Evolutionary conservation across 345 rosid genomes (phyloP).

Genomic region (Crucihimalaya himalaica): DNA sequence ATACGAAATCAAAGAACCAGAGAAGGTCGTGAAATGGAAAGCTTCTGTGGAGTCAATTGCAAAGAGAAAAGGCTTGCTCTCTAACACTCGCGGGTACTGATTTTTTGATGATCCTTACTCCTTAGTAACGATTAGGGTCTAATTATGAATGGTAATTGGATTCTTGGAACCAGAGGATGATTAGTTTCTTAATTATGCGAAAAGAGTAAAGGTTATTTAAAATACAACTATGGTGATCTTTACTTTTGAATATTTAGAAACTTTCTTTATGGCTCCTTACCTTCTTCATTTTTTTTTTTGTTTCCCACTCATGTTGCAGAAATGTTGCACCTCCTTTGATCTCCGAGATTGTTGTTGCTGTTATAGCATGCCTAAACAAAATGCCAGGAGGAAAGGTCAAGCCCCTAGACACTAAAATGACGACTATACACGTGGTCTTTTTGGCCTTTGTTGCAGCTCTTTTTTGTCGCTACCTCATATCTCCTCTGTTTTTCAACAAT

Average conservation of each 20-base stretch:
- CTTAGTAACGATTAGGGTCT: no score
- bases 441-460: not conserved
- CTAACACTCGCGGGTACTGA: not conserved
- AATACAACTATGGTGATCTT: not conserved
- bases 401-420: not conserved
- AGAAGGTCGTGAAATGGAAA: not conserved
- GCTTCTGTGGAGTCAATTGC: not conserved
- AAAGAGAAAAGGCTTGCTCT: not conserved
- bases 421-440: not conserved
- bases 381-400: not conserved
- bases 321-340: not conserved
- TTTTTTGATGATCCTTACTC: not conserved
- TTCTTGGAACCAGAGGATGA: no score
- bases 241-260: no score
- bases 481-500: not conserved
- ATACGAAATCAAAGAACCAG: not conserved
- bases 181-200: no score
- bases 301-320: not conserved
- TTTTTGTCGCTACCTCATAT: not conserved
- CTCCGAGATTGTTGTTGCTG: not conserved
- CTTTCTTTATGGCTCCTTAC: not conserved
- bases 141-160: no score
- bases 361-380: not conserved
- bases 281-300: no score
- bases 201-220: no score